phyloP scores from a whole-genome alignment of 441 rosid species.

The Arabidopsis hybrid region DNA sequence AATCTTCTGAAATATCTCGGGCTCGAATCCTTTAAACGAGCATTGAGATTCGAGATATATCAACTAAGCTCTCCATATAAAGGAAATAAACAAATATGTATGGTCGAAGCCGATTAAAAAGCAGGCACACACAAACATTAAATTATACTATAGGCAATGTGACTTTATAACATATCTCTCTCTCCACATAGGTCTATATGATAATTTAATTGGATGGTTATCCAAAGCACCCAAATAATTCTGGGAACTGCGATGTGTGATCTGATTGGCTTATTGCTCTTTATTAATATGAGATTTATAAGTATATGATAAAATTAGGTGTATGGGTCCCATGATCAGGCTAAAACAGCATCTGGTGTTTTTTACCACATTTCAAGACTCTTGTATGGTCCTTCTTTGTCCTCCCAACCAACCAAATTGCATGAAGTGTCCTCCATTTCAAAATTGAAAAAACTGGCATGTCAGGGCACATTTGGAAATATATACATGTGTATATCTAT shows the following conservation, averaged over 20 bases:
- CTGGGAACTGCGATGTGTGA: constrained; percentile 32
- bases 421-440: constrained; percentile 42
- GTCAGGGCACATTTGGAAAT: constrained; percentile 42
- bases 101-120: constrained; percentile 3
- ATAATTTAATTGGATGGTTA: constrained; percentile 40
- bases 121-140: constrained; percentile 10
- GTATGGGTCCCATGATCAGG: constrained; percentile 36
- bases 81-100: constrained; percentile 4
- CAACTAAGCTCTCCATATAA: constrained; percentile 2
- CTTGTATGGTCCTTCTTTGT: constrained; percentile 40
- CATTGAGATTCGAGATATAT: constrained; percentile 36
- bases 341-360: constrained; percentile 44
- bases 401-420: constrained; percentile 33
- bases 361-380: constrained; percentile 39
- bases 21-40: constrained; percentile 35
- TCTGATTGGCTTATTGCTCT: constrained; percentile 40
- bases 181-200: constrained; percentile 23
- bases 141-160: constrained; percentile 6
- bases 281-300: constrained; percentile 14
- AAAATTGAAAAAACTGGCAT: constrained; percentile 39
- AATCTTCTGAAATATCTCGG: constrained; percentile 36
- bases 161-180: background rate
- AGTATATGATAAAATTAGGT: constrained; percentile 16
- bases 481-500: constrained; percentile 5
- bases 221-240: constrained; percentile 41